Evolutionary conservation across 75 land plant species (phyloP).

Genomic region (Pinus taeda): DNA sequence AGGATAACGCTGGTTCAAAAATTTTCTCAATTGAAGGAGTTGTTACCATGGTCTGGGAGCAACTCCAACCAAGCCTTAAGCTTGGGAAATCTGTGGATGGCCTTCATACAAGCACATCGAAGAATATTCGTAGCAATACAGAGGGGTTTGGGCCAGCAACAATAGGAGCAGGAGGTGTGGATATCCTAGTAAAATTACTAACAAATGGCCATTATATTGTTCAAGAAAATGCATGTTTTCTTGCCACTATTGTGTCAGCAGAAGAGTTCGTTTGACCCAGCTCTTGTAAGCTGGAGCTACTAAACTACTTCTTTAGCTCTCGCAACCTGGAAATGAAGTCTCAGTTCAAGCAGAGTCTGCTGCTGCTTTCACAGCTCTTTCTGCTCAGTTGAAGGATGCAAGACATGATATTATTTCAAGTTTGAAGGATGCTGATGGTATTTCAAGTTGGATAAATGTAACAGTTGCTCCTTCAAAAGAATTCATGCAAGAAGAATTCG

Average conservation of each 20-base stretch:
- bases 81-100: slow-evolving; percentile 59
- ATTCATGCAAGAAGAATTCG: slow-evolving; percentile 91
- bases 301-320: slow-evolving; percentile 71
- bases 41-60: slow-evolving; percentile 87
- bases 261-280: slow-evolving; percentile 62
- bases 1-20: slow-evolving; percentile 96
- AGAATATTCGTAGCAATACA: slow-evolving; percentile 73
- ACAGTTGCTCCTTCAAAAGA: slow-evolving; percentile 96
- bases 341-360: slow-evolving; percentile 98
- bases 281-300: slow-evolving; percentile 71
- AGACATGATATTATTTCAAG: slow-evolving; percentile 52
- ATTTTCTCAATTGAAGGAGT: slow-evolving; percentile 97
- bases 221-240: slow-evolving; percentile 86
- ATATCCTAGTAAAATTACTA: slow-evolving; percentile 74
- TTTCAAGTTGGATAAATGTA: slow-evolving; percentile 76
- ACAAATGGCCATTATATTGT: slow-evolving; percentile 51
- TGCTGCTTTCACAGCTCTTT: slow-evolving; percentile 87
- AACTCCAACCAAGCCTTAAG: slow-evolving; percentile 59
- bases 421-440: slow-evolving; percentile 50
- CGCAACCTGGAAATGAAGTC: slow-evolving; percentile 76
- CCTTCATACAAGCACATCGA: slow-evolving; percentile 80
- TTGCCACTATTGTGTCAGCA: slow-evolving; percentile 84
- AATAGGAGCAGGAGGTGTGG: slow-evolving; percentile 80
- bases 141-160: slow-evolving; percentile 96
- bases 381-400: slow-evolving; percentile 87